Conservation (phyloP, 805 yeast genomes). For the Pichia deserticola region DNA sequence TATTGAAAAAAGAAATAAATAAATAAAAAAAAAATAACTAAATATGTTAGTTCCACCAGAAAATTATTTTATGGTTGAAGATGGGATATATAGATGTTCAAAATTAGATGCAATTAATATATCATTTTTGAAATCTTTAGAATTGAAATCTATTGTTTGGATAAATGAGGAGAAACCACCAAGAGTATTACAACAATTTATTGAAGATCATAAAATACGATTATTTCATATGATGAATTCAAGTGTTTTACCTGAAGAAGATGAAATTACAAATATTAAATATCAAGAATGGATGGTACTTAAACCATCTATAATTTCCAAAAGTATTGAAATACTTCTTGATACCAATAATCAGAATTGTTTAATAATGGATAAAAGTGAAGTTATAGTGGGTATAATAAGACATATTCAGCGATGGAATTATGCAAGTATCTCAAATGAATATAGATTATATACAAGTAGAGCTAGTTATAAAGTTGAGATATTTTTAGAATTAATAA, state of each 20-base stretch:
- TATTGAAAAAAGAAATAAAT: neutral
- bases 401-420: slow-evolving; percentile 86
- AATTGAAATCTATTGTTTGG: slow-evolving; percentile 59
- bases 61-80: slow-evolving; percentile 85
- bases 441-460: slow-evolving; percentile 68
- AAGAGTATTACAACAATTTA: slow-evolving; percentile 56
- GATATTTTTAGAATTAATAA: slow-evolving; percentile 68
- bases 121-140: slow-evolving; percentile 70
- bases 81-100: slow-evolving; percentile 77
- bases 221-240: slow-evolving; percentile 36
- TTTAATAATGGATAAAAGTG: slow-evolving; percentile 71
- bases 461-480: slow-evolving; percentile 75
- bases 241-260: slow-evolving; percentile 19
- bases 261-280: slow-evolving; percentile 18
- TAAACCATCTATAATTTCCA: slow-evolving; percentile 54
- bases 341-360: slow-evolving; percentile 60
- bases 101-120: slow-evolving; percentile 68
- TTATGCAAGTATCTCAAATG: slow-evolving; percentile 74
- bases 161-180: slow-evolving; percentile 85
- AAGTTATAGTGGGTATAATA: slow-evolving; percentile 71
- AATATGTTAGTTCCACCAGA: slow-evolving; percentile 90
- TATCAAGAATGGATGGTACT: slow-evolving; percentile 65
- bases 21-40: neutral
- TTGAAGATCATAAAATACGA: slow-evolving; percentile 48
- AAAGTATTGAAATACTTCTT: slow-evolving; percentile 58